Percentiles rank a stretch among this genome's conserved stretches.
phyloP scores from a whole-genome alignment of 1,284 basidiomycete genomes.

The Chondrostereum purpureum region DNA sequence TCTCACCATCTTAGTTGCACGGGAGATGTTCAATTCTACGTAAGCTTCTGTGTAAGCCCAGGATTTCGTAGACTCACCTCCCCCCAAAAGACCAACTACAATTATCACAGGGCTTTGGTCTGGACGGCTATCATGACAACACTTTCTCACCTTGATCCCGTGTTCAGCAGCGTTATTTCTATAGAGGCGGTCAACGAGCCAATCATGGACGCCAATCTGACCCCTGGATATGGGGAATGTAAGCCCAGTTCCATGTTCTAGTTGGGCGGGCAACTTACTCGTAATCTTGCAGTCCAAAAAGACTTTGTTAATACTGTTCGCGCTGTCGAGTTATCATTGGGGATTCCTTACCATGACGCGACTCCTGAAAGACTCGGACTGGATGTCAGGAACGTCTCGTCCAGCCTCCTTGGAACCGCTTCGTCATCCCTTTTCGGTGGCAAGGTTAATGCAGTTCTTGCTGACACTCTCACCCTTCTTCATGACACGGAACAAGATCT shows the following conservation, averaged over 20 bases:
- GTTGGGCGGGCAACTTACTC: constrained; percentile 2
- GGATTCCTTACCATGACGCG: not conserved
- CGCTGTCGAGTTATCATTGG: not conserved
- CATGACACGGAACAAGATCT: not conserved
- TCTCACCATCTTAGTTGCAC: constrained; percentile 53
- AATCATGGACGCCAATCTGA: constrained; percentile 56
- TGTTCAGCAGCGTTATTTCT: constrained; percentile 56
- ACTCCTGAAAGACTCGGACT: not conserved
- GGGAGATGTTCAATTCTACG: constrained; percentile 66
- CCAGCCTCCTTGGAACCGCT: not conserved
- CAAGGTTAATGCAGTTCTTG: not conserved
- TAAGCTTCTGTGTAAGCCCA: constrained; percentile 28
- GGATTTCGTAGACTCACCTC: no score
- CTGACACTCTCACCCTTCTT: not conserved
- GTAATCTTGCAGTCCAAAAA: constrained; percentile 46
- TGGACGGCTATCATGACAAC: constrained; percentile 76
- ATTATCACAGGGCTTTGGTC: constrained; percentile 67
- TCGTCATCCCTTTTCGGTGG: not conserved
- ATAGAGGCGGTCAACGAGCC: constrained; percentile 76
- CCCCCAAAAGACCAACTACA: constrained; percentile 48
- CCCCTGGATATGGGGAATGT: constrained; percentile 68
- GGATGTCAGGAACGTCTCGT: not conserved
- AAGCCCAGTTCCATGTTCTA: constrained; percentile 16
- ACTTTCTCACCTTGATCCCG: constrained; percentile 63
- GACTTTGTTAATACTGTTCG: constrained; percentile 49